A percentile compares a stretch with the other conserved stretches of the same genome.
Conservation (phyloP, 305 asterid genomes). For the Petunia hybrid region DNA sequence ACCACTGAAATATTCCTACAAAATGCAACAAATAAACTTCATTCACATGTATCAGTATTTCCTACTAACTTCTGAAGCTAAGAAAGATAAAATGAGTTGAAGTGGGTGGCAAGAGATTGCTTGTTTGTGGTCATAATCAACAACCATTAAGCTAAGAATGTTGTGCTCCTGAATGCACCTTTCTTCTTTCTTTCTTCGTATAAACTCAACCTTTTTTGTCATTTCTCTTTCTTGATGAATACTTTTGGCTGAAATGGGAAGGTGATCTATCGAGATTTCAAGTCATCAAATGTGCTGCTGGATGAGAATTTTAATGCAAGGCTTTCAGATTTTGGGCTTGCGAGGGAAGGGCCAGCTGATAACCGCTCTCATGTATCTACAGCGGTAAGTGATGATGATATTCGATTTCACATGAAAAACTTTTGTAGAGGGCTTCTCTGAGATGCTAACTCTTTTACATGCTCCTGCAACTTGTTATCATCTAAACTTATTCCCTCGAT, state of each 20-base stretch:
- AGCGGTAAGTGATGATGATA: constrained; percentile 59
- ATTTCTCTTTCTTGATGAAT: constrained; percentile 3
- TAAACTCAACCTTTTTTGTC: constrained; percentile 1
- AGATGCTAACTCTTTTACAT: not conserved
- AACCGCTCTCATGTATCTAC: constrained; percentile 88
- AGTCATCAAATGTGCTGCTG: constrained; percentile 84
- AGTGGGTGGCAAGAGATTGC: not conserved
- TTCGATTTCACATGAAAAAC: not conserved
- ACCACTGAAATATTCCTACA: not conserved
- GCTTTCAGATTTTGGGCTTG: constrained; percentile 97
- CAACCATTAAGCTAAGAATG: constrained; percentile 22
- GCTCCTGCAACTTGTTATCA: not conserved
- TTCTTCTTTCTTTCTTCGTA: not conserved
- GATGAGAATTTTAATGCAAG: constrained; percentile 82
- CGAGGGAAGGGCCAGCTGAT: constrained; percentile 91
- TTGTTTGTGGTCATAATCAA: constrained; percentile 5
- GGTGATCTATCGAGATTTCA: constrained; percentile 96
- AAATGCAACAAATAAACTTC: constrained; percentile 19
- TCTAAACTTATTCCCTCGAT: not conserved
- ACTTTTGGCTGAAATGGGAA: constrained; percentile 33
- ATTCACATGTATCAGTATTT: constrained; percentile 3
- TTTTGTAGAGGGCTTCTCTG: not conserved
- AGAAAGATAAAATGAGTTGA: constrained; percentile 10
- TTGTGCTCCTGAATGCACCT: not conserved
- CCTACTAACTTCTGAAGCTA: not conserved